Percentiles rank a stretch among this genome's conserved stretches.
These are phyloP conservation scores for Vitis hybrid DNA, from an alignment of 177 flowering plant genomes.

Conservation along the genomic window DNA sequence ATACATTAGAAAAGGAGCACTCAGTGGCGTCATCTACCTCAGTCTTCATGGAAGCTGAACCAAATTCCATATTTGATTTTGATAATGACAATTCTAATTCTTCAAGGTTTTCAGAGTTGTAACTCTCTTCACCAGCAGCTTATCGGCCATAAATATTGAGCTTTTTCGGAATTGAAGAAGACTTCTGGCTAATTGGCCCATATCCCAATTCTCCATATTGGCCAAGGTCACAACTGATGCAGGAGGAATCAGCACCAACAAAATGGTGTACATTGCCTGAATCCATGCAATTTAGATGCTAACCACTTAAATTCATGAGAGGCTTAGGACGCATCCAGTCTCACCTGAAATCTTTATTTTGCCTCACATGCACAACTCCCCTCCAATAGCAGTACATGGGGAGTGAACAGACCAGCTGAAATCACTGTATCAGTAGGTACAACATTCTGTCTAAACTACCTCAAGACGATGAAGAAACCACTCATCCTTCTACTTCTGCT, in stretches of 20 bases:
- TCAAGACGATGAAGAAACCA: conserved; percentile 89
- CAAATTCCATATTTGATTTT: too few relatives aligned
- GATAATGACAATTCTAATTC: too few relatives aligned
- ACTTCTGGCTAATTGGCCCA: conserved; percentile 86
- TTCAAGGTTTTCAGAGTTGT: too few relatives aligned
- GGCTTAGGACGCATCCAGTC: conserved; percentile 99
- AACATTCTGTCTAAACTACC: conserved; percentile 69
- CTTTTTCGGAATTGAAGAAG: conserved; percentile 38
- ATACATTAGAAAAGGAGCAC: too few relatives aligned
- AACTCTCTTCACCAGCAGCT: conserved; percentile 47
- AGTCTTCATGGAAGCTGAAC: too few relatives aligned
- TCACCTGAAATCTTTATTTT: conserved; percentile 86
- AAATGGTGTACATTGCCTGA: conserved; percentile 87
- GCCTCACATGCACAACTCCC: conserved; percentile 99
- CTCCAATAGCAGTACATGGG: conserved; percentile 99
- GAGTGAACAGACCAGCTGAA: conserved; percentile 90
- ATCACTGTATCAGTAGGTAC: conserved; percentile 83
- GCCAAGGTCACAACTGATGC: conserved; percentile 97
- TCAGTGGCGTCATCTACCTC: too few relatives aligned
- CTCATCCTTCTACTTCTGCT: conserved; percentile 78
- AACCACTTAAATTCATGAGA: conserved; percentile 96
- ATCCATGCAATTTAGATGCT: conserved; percentile 97
- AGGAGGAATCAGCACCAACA: conserved; percentile 90
- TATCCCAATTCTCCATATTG: conserved; percentile 94
- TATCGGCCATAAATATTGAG: conserved; percentile 82